Evolutionary conservation across 768 basidiomycete species (phyloP).

Genomic region (Termitomyces bulborhizus): DNA sequence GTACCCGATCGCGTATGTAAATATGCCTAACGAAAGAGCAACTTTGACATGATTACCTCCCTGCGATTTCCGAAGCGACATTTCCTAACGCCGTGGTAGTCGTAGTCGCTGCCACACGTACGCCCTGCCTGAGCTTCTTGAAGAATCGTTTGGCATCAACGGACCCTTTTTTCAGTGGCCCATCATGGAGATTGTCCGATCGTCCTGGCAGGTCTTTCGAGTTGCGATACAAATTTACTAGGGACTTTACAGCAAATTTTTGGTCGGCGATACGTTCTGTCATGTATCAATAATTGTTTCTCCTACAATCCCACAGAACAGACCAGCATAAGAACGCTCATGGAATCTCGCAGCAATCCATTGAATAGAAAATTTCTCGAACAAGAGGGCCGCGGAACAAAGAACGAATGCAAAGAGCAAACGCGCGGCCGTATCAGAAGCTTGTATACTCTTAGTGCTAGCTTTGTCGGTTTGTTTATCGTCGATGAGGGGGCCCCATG

Average conservation of each 20-base stretch:
- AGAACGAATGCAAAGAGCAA: slow-evolving; percentile 70
- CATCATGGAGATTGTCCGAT: slow-evolving; percentile 49
- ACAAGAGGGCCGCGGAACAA: slow-evolving; percentile 62
- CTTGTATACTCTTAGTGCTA: slow-evolving; percentile 25
- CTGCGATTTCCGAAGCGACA: slow-evolving; percentile 50
- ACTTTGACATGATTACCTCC: slow-evolving; percentile 28
- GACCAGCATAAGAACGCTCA: slow-evolving; percentile 51
- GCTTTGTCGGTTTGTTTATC: slow-evolving; percentile 26
- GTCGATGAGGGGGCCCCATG: slow-evolving; percentile 66
- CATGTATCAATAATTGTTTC: slow-evolving; percentile 1
- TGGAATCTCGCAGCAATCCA: slow-evolving; percentile 82
- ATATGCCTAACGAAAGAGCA: not conserved
- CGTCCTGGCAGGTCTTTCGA: slow-evolving; percentile 70
- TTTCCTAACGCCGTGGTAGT: slow-evolving; percentile 70
- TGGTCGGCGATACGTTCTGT: slow-evolving; percentile 78
- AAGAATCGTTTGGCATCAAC: slow-evolving; percentile 58
- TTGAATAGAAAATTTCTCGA: slow-evolving; percentile 84
- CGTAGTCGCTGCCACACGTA: slow-evolving; percentile 68
- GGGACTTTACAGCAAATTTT: slow-evolving; percentile 65
- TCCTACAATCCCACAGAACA: not conserved
- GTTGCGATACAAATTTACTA: slow-evolving; percentile 74
- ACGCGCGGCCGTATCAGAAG: slow-evolving; percentile 52
- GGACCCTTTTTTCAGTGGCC: slow-evolving; percentile 26
- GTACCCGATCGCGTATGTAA: slow-evolving; percentile 2
- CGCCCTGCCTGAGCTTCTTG: slow-evolving; percentile 65